Percentiles rank a stretch among this genome's conserved stretches.
phyloP scores from a whole-genome alignment of 2,329 filamentous ascomycete genomes.

The Pseudogymnoascus sp. region DNA sequence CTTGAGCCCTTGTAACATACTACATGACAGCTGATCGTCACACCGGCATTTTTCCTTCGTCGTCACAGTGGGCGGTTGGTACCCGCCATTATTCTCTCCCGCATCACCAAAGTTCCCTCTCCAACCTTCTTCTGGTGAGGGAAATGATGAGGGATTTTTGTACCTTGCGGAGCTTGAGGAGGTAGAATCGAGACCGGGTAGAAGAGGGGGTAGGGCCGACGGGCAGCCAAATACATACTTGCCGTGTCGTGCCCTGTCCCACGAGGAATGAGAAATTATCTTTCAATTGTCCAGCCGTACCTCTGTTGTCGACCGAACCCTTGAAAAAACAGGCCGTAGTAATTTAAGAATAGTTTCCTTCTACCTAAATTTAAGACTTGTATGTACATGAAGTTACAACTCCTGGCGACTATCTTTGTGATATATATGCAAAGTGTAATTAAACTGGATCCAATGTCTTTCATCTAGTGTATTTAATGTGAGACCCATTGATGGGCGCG shows the following conservation, averaged over 20 bases:
- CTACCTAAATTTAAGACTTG: slow-evolving; percentile 1
- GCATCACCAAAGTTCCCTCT: slow-evolving; percentile 22
- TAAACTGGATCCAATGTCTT: neutral
- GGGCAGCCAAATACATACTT: neutral
- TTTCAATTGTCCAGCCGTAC: slow-evolving; percentile 1
- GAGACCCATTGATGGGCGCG: neutral
- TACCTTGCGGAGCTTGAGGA: slow-evolving; percentile 15
- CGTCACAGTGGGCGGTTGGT: slow-evolving; percentile 25
- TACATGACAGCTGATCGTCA: slow-evolving; percentile 16
- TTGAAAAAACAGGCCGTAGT: neutral
- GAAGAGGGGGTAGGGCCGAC: slow-evolving; percentile 7
- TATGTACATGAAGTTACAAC: neutral
- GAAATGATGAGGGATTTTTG: slow-evolving; percentile 11
- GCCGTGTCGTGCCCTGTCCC: neutral
- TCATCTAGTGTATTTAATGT: neutral
- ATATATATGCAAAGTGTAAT: neutral
- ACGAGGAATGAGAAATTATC: neutral
- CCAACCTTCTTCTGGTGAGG: slow-evolving; percentile 20
- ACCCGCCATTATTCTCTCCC: slow-evolving; percentile 23
- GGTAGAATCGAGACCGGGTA: slow-evolving; percentile 10
- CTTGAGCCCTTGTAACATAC: slow-evolving; percentile 17
- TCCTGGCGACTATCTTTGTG: neutral
- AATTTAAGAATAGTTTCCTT: slow-evolving; percentile 6
- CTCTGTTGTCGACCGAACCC: neutral
- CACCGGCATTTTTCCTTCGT: slow-evolving; percentile 23